These are phyloP conservation scores for Miamiensis avidus DNA, from an alignment of 169 alveolate species.

Conservation along the genomic window DNA sequence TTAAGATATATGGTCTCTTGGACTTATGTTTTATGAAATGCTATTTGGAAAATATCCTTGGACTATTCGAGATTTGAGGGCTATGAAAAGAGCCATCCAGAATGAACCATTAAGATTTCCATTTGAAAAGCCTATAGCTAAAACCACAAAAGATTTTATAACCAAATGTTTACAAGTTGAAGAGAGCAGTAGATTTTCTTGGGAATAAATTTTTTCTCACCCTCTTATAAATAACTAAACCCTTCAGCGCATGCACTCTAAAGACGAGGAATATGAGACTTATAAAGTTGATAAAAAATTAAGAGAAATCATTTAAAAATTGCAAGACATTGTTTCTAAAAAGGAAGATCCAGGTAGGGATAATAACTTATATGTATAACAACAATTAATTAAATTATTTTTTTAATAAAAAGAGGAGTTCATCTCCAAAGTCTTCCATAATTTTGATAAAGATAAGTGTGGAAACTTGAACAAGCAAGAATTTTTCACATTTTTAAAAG, in stretches of 20 bases:
- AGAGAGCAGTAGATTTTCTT: conserved; percentile 35
- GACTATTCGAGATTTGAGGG: conserved; percentile 37
- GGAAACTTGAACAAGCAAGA: conserved; percentile 8
- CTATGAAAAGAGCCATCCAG: conserved; percentile 24
- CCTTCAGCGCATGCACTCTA: background rate
- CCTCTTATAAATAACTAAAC: background rate
- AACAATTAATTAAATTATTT: too few relatives aligned
- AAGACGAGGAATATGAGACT: background rate
- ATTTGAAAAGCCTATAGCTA: conserved; percentile 26
- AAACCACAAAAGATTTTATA: conserved; percentile 27
- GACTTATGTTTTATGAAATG: conserved; percentile 44
- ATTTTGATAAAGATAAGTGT: conserved; percentile 7
- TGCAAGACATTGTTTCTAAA: background rate
- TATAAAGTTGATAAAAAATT: background rate
- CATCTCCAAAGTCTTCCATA: conserved; percentile 5
- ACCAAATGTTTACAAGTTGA: conserved; percentile 25
- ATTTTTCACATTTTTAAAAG: conserved; percentile 3
- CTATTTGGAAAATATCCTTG: conserved; percentile 37
- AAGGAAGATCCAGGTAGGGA: background rate
- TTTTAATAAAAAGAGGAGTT: background rate
- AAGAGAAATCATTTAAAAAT: too few relatives aligned
- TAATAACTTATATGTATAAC: too few relatives aligned
- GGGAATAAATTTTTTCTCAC: conserved; percentile 43
- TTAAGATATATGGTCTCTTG: conserved; percentile 41
- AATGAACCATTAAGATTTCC: conserved; percentile 43